phyloP scores from a whole-genome alignment of 1,284 basidiomycete species.

The Ceratobasidium sp. region DNA sequence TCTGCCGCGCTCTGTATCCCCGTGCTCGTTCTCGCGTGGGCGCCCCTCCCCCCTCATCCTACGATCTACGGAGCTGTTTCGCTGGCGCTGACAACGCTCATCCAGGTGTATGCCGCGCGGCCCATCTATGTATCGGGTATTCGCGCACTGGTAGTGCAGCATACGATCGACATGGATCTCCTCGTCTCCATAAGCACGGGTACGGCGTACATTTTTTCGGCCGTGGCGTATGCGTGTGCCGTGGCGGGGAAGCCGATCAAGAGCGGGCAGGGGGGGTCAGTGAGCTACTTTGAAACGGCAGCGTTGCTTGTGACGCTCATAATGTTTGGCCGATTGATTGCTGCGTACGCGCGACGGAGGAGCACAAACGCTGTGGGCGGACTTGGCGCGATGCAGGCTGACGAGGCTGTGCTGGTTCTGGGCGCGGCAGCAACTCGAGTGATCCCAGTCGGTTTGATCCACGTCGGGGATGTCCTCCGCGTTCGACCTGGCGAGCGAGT shows the following conservation, averaged over 20 bases:
- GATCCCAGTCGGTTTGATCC: constrained; percentile 57
- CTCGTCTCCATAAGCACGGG: constrained; percentile 59
- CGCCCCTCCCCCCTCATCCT: constrained; percentile 56
- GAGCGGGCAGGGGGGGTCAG: constrained; percentile 52
- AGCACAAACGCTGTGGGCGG: constrained; percentile 55
- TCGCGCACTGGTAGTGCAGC: constrained; percentile 58
- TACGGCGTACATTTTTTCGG: constrained; percentile 60
- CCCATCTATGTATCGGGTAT: constrained; percentile 58
- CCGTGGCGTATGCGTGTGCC: constrained; percentile 58
- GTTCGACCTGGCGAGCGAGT: constrained; percentile 56
- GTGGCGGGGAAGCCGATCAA: constrained; percentile 55
- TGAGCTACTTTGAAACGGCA: constrained; percentile 61
- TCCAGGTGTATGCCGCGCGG: constrained; percentile 56
- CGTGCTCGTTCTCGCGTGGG: constrained; percentile 62
- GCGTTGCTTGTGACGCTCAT: constrained; percentile 61
- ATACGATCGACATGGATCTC: constrained; percentile 59
- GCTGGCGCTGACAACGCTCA: constrained; percentile 58
- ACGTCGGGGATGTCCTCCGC: constrained; percentile 58
- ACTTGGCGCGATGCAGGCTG: constrained; percentile 54
- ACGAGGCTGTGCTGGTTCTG: constrained; percentile 54
- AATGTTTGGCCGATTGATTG: constrained; percentile 59
- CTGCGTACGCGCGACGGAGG: constrained; percentile 58
- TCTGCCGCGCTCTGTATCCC: constrained; percentile 58
- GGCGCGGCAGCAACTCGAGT: constrained; percentile 49
- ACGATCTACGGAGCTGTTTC: constrained; percentile 57